phyloP scores from a whole-genome alignment of 768 basidiomycete genomes.

The Hericium erinaceus region DNA sequence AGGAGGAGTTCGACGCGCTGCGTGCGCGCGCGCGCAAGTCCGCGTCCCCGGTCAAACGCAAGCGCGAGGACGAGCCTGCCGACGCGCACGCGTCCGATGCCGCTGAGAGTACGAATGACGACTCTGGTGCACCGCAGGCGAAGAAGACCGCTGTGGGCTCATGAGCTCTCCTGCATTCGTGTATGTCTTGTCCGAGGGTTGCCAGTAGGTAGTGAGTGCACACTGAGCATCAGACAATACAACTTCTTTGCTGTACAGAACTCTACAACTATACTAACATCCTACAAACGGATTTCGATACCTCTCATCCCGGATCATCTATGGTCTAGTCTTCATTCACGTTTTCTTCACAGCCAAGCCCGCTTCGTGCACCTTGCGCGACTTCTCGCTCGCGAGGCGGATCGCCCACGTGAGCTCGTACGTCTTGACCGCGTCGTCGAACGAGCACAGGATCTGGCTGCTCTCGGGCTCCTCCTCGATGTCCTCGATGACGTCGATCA shows the following conservation, averaged over 20 bases:
- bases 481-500: constrained; percentile 84
- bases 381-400: constrained; percentile 65
- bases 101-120: not conserved
- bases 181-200: not conserved
- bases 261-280: not conserved
- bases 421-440: constrained; percentile 82
- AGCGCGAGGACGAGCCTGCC: constrained; percentile 1
- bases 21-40: not conserved
- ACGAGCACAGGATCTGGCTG: constrained; percentile 71
- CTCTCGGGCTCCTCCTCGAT: constrained; percentile 82
- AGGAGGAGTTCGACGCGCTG: constrained; percentile 53
- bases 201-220: not conserved
- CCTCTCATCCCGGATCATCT: not conserved
- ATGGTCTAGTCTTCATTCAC: not conserved
- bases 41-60: constrained; percentile 5
- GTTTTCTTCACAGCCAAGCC: too few relatives aligned
- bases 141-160: not conserved
- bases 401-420: constrained; percentile 95
- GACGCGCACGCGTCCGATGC: not conserved
- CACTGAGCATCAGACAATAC: not conserved
- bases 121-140: not conserved
- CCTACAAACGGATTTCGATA: not conserved
- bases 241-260: not conserved
- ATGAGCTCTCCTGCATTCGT: not conserved
- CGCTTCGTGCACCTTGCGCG: constrained; percentile 26